phyloP scores from a whole-genome alignment of 2,329 filamentous ascomycete genomes.

The Fusarium pilosicola region DNA sequence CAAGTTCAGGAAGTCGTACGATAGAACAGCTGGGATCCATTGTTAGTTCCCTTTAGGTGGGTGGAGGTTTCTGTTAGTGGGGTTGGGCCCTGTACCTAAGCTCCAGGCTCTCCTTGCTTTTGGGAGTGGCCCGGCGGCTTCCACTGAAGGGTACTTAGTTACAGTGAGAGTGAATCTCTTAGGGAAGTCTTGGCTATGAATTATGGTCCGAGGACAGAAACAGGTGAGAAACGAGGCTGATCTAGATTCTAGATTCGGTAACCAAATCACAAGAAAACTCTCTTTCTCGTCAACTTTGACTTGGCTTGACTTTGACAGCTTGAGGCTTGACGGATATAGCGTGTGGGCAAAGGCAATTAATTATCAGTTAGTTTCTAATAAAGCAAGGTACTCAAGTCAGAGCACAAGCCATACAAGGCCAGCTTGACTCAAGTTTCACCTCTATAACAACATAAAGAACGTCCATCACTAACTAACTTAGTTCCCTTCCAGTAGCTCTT shows the following conservation, averaged over 20 bases:
- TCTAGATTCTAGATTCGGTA: neutral
- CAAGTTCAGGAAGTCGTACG: conserved; percentile 41
- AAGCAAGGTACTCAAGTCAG: neutral
- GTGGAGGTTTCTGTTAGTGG: conserved; percentile 1
- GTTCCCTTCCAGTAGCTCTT: conserved; percentile 1
- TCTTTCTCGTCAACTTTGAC: neutral
- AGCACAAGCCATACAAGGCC: neutral
- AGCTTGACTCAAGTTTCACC: conserved; percentile 4
- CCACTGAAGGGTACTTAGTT: neutral
- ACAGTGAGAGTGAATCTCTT: neutral
- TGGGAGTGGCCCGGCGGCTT: conserved; percentile 13
- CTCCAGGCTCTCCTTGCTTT: conserved; percentile 6
- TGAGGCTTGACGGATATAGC: neutral
- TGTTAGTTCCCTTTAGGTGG: conserved; percentile 4
- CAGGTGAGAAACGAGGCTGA: conserved; percentile 8
- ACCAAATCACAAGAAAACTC: neutral
- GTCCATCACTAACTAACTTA: neutral
- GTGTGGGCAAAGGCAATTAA: neutral
- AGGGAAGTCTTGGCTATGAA: conserved; percentile 5
- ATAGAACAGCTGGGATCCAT: conserved; percentile 23
- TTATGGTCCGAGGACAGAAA: neutral
- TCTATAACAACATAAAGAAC: neutral
- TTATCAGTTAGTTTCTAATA: neutral
- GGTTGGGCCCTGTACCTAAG: neutral
- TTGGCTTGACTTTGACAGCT: neutral